phyloP scores from a whole-genome alignment of 2,329 filamentous ascomycete species.

The Cordyceps tenuipes region DNA sequence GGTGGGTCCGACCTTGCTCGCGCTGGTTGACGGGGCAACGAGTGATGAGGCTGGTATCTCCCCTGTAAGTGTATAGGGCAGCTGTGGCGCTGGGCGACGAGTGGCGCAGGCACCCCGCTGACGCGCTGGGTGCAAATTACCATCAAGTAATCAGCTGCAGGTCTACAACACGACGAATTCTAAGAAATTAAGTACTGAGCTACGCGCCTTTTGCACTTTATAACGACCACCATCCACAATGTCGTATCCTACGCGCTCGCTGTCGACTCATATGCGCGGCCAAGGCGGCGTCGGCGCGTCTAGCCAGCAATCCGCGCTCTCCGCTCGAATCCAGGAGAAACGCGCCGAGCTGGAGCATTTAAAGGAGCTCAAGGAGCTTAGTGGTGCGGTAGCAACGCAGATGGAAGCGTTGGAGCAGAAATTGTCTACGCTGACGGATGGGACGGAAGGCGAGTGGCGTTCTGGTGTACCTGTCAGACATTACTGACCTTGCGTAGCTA shows the following conservation, averaged over 20 bases:
- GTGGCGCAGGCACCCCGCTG: neutral
- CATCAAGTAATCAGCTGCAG: neutral
- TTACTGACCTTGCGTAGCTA: conserved; percentile 44
- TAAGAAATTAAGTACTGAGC: neutral
- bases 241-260: conserved; percentile 47
- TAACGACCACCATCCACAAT: conserved; percentile 26
- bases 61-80: neutral
- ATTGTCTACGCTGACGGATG: conserved; percentile 66
- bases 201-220: neutral
- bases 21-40: conserved; percentile 5
- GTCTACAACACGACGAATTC: neutral
- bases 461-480: conserved; percentile 11
- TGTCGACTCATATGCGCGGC: conserved; percentile 61
- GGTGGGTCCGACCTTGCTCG: neutral
- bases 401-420: conserved; percentile 79
- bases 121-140: neutral
- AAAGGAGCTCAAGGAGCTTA: conserved; percentile 69
- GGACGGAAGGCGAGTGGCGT: conserved; percentile 59
- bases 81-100: neutral
- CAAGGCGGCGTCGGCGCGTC: conserved; percentile 42
- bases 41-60: neutral
- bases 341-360: conserved; percentile 74
- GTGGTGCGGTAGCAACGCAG: conserved; percentile 67
- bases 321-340: conserved; percentile 76
- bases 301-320: conserved; percentile 60